Evolutionary conservation across 495 filamentous ascomycete species (phyloP), one percentile per base, ranked within the genome.

Genomic region (Cercophora newfieldiana): DNA sequence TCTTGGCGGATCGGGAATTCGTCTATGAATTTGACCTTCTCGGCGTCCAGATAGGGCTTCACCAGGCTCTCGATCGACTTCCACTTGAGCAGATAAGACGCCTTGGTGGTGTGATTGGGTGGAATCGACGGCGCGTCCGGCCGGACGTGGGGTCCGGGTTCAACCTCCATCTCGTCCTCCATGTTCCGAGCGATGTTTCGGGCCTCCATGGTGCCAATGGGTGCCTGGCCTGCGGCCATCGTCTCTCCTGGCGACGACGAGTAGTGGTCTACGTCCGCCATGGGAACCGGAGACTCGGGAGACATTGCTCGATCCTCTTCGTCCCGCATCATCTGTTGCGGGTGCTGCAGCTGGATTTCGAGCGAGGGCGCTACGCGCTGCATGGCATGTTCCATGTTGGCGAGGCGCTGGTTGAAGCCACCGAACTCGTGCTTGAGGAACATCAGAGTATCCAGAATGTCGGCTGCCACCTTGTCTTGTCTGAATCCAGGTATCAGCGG

Each of bases 101-200:
- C 92, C 26, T 90, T 86, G 0, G 92, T 96, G 2, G 90, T 92
- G 71, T 97, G 93, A 44, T 92, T 90, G 6, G 85, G 81, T 0
- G 90, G 89, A 55, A 96, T 90, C 3, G 86, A 85, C n/a, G 88
- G 81, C 28, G 84, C 82, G 53, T 83, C 85, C 0, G 82, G 79
- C 10, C 67, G 74, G 19, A 82, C 78, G n/a, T 74, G 65, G 10
- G 80, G 80, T 3, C 81, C 83, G 0, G 80, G 79, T 54, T 79
- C 76, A 3, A 71, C 72, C 66, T 84, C 81, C 55, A 73, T 72
- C 44, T 81, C 79, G 24, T 82, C 78, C 49, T 80, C 77, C 71
- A 79, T 74, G 62, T 74, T 65, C 58, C 68, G 69, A n/a, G 72
- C 67, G 67, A 72, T 74, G 3, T 22, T 68, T 21, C 74, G 72